These are phyloP conservation scores for Alloteropsis angusta DNA, from an alignment of 202 grass and related monocot genomes.

Conservation along the genomic window DNA sequence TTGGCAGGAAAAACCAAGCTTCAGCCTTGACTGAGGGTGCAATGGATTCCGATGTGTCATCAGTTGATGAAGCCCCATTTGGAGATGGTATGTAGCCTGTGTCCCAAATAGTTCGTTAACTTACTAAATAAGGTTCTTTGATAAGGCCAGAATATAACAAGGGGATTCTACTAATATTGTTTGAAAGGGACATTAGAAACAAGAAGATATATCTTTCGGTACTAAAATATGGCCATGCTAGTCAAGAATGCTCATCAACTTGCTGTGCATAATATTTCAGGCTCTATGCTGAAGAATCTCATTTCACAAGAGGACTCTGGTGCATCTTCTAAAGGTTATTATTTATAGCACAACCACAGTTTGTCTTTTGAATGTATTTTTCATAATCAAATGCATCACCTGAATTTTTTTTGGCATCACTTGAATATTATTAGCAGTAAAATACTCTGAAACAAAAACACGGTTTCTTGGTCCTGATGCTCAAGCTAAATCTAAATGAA, in stretches of 20 bases:
- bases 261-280: slow-evolving; percentile 29
- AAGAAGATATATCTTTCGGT: background rate
- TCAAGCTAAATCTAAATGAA: background rate
- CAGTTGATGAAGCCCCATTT: slow-evolving; percentile 41
- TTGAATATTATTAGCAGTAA: background rate
- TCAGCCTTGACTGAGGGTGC: slow-evolving; percentile 37
- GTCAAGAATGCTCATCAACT: background rate
- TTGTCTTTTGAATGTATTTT: background rate
- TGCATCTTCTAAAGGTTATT: slow-evolving; percentile 42
- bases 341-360: background rate
- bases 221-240: background rate
- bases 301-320: slow-evolving; percentile 37
- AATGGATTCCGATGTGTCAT: slow-evolving; percentile 39
- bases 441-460: background rate
- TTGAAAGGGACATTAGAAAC: background rate
- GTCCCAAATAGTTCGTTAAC: background rate
- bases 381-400: background rate
- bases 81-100: slow-evolving; percentile 46
- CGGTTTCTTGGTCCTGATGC: background rate
- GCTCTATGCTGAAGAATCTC: slow-evolving; percentile 44
- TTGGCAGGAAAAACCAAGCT: slow-evolving; percentile 67
- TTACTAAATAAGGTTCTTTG: slow-evolving; percentile 1
- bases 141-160: background rate
- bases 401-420: background rate
- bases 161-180: background rate